These are phyloP conservation scores for Thalassiosira hispida DNA, from an alignment of 352 stramenopile genomes.

Conservation along the genomic window DNA sequence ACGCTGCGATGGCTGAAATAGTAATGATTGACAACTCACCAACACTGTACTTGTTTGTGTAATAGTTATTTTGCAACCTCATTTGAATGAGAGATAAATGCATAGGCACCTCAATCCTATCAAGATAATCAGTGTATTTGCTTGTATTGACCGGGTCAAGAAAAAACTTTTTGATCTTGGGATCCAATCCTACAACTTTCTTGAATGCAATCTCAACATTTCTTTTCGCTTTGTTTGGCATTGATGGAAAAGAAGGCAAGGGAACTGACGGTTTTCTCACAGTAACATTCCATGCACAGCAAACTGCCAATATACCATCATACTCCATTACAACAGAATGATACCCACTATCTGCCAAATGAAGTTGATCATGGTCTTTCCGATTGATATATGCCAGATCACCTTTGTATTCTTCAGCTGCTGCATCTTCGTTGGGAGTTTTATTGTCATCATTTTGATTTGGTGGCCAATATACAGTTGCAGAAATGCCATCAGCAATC, in stretches of 20 bases:
- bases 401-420: constrained; percentile 49
- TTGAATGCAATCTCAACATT: constrained; percentile 42
- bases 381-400: constrained; percentile 42
- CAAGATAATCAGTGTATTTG: constrained; percentile 65
- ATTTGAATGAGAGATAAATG: constrained; percentile 51
- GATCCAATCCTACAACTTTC: constrained; percentile 33
- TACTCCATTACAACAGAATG: constrained; percentile 55
- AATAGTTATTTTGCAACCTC: constrained; percentile 63
- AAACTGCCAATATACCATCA: constrained; percentile 20
- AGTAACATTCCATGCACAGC: constrained; percentile 73
- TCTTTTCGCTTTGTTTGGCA: constrained; percentile 51
- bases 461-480: constrained; percentile 27
- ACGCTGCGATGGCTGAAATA: too few species aligned
- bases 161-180: constrained; percentile 48
- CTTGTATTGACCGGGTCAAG: constrained; percentile 53
- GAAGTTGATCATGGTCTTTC: constrained; percentile 50
- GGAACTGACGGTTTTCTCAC: constrained; percentile 9
- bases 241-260: constrained; percentile 32
- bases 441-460: constrained; percentile 18
- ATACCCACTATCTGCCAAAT: constrained; percentile 72
- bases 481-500: constrained; percentile 25
- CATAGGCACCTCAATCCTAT: constrained; percentile 76
- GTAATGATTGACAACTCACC: too few species aligned
- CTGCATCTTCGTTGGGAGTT: constrained; percentile 51
- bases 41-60: constrained; percentile 61